phyloP scores from a whole-genome alignment of 192 early-diverging fungal species.

The Dissophora globulifera region DNA sequence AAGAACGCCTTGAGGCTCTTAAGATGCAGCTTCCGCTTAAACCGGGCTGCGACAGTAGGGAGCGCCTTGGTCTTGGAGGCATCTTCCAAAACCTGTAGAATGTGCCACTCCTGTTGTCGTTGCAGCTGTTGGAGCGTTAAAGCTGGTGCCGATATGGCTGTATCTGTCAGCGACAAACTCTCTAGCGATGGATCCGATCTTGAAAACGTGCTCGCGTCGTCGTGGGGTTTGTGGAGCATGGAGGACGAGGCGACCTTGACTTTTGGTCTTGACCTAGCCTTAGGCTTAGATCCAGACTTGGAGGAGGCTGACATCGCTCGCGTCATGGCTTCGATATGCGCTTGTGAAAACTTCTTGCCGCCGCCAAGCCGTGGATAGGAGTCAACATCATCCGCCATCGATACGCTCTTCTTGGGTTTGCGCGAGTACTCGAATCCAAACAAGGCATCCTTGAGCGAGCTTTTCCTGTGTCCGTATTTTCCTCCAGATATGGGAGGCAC shows the following conservation, averaged over 20 bases:
- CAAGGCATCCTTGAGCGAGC: slow-evolving; percentile 40
- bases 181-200: slow-evolving; percentile 16
- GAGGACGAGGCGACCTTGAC: neutral
- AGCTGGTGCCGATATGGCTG: slow-evolving; percentile 13
- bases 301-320: slow-evolving; percentile 11
- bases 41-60: slow-evolving; percentile 58
- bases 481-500: slow-evolving; percentile 24
- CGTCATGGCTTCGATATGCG: slow-evolving; percentile 41
- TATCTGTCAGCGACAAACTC: slow-evolving; percentile 15
- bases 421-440: slow-evolving; percentile 4
- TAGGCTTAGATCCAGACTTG: slow-evolving; percentile 16
- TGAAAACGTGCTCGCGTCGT: neutral
- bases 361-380: slow-evolving; percentile 13
- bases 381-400: slow-evolving; percentile 29
- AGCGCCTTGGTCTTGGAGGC: slow-evolving; percentile 44
- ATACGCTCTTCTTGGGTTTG: slow-evolving; percentile 46
- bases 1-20: slow-evolving; percentile 70
- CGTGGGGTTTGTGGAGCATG: neutral
- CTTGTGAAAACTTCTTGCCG: slow-evolving; percentile 51
- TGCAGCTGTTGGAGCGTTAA: slow-evolving; percentile 45
- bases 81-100: slow-evolving; percentile 64
- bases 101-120: slow-evolving; percentile 63
- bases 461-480: slow-evolving; percentile 46
- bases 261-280: slow-evolving; percentile 24
- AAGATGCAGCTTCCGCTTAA: slow-evolving; percentile 66